Evolutionary conservation across 345 rosid genomes (phyloP).

Genomic region (Geranium brycei): DNA sequence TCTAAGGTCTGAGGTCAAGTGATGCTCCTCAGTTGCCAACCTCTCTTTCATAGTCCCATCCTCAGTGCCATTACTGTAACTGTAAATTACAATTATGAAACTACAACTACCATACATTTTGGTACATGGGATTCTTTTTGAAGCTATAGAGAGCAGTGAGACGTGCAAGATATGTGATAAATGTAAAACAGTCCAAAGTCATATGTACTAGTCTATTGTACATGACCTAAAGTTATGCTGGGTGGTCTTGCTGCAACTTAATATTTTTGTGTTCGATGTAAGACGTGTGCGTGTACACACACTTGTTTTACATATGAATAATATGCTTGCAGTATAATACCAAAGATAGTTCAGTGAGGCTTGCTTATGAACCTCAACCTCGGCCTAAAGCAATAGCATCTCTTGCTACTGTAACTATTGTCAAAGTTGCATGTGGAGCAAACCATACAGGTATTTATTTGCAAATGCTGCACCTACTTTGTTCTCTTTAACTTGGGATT

Average conservation of each 20-base stretch:
- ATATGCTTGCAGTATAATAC: slow-evolving; percentile 57
- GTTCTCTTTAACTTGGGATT: neutral
- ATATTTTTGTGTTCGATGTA: neutral
- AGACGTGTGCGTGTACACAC: neutral
- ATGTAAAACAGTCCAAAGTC: neutral
- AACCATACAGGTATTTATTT: slow-evolving; percentile 73
- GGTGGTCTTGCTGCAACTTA: neutral
- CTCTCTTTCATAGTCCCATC: too few species aligned
- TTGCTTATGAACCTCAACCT: slow-evolving; percentile 92
- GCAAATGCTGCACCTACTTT: neutral
- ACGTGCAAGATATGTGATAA: neutral
- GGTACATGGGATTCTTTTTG: neutral
- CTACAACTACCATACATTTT: neutral
- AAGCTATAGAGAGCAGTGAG: neutral
- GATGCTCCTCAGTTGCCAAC: too few species aligned
- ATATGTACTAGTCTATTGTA: neutral
- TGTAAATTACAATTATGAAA: neutral
- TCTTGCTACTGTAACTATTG: slow-evolving; percentile 67
- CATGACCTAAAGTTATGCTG: neutral
- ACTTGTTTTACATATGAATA: neutral
- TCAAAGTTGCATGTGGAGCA: slow-evolving; percentile 90
- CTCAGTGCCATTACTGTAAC: neutral
- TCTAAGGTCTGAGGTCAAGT: too few species aligned
- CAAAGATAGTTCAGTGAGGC: slow-evolving; percentile 82
- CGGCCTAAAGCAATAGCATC: slow-evolving; percentile 71